Base-by-base conservation (phyloP, 2,329 filamentous ascomycete genomes). In the Fusarium pseudoanthophilum region DNA sequence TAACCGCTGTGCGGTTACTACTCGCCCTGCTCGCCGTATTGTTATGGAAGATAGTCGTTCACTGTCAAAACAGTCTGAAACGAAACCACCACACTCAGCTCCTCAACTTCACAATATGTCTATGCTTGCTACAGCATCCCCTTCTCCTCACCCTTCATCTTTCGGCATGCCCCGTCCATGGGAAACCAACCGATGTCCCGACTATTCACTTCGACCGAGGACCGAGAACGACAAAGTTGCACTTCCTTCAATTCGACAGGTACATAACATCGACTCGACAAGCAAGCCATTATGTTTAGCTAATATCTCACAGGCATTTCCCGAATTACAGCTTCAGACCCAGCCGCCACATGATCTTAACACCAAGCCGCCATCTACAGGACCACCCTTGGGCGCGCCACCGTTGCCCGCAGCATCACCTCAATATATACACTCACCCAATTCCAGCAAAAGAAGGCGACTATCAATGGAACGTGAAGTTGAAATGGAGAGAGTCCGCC, bases 201-300 rank as follows among this genome's bases (percentile, higher is more conserved):
- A 84, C 36, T 81, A 79, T 39, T 77, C 79, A 24, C 77, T 79
- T 34, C 81, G 81, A 43, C 79, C 81, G 52, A 81, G 80, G 61
- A 75, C 76, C 24, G 84, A 87, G 60, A 77, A 78, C n/a, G 82
- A 84, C 68, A 79, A 80, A 65, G 77, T 87, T 36, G 83, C 83
- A 40, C 81, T 89, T 28, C 87, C 87, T 26, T 86, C 87, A 4
- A 88, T 89, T 56, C 83, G 85, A 72, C 85, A 88, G 85, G 87
- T 88, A 84, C 63, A 77, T 26, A 30, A 39, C 52, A 42, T 43
- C 45, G 30, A 57, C 9, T 26, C 46, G 37, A 36, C 24, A 55
- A 28, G 36, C 24, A 56, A 56, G 32, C n/a, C 20, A 39, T 45
- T 13, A n/a, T 39, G 34, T 37, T 40, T 51, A 34, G 40, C 78